phyloP scores from a whole-genome alignment of 2,329 filamentous ascomycete species.

The Helotiales sp. region DNA sequence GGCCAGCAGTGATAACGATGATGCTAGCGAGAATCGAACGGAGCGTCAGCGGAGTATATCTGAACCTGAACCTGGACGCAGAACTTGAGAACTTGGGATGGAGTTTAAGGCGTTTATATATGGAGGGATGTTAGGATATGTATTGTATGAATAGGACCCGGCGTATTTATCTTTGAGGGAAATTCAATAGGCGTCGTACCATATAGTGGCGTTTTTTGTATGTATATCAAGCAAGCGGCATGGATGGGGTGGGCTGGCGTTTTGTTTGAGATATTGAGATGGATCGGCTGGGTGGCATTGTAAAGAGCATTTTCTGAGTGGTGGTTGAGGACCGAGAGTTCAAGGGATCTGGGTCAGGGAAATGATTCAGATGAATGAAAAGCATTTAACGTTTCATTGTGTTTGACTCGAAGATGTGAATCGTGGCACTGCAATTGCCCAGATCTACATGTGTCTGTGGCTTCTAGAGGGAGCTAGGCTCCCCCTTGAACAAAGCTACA shows the following conservation, averaged over 20 bases:
- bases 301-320: background rate
- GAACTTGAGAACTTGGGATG: constrained; percentile 3
- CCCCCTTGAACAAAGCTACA: no score
- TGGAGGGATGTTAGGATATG: constrained; percentile 9
- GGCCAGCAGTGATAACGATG: constrained; percentile 47
- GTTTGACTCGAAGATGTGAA: no score
- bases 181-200: no score
- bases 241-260: background rate
- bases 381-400: background rate
- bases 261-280: no score
- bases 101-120: constrained; percentile 7
- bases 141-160: constrained; percentile 22
- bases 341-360: no score
- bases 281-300: background rate
- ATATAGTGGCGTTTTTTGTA: background rate
- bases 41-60: constrained; percentile 58
- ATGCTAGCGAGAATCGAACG: constrained; percentile 40
- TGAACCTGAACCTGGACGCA: constrained; percentile 37
- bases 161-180: constrained; percentile 18
- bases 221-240: background rate
- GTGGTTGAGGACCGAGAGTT: no score
- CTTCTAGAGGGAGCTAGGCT: no score
- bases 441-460: no score
- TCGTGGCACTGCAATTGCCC: no score
- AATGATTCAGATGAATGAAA: background rate